phyloP scores from a whole-genome alignment of 345 rosid genomes.

The Diplotaxis tenuifolia region DNA sequence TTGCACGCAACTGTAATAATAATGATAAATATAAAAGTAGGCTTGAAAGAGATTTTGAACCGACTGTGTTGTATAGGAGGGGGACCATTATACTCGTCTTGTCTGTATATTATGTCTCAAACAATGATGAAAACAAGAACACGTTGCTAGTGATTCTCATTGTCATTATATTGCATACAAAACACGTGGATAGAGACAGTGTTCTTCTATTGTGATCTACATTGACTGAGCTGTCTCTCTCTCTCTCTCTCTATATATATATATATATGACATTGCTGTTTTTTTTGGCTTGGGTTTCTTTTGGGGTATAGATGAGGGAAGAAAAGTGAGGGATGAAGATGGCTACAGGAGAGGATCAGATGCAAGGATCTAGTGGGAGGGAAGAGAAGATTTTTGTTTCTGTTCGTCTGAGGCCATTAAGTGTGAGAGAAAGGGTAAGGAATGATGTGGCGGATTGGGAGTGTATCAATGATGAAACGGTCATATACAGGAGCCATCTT shows the following conservation, averaged over 20 bases:
- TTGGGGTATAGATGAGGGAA: constrained; percentile 39
- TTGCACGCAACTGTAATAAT: not conserved
- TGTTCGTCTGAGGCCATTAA: constrained; percentile 86
- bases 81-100: constrained; percentile 47
- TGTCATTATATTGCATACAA: constrained; percentile 21
- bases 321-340: constrained; percentile 53
- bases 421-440: constrained; percentile 66
- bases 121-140: constrained; percentile 28
- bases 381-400: constrained; percentile 79
- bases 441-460: constrained; percentile 91
- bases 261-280: constrained; percentile 14
- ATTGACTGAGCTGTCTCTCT: constrained; percentile 43
- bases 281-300: constrained; percentile 32
- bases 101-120: constrained; percentile 27
- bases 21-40: not conserved
- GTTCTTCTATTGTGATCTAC: constrained; percentile 42
- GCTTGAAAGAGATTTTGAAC: constrained; percentile 40
- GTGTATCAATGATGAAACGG: constrained; percentile 66
- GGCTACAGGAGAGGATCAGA: constrained; percentile 52
- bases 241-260: not conserved
- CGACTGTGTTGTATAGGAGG: constrained; percentile 44
- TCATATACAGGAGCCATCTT: constrained; percentile 69
- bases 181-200: constrained; percentile 33
- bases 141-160: constrained; percentile 17
- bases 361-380: constrained; percentile 41